Evolutionary conservation across 2,329 filamentous ascomycete genomes (phyloP), one percentile per base, ranked within the genome.

Genomic region (Tolypocladium paradoxum): DNA sequence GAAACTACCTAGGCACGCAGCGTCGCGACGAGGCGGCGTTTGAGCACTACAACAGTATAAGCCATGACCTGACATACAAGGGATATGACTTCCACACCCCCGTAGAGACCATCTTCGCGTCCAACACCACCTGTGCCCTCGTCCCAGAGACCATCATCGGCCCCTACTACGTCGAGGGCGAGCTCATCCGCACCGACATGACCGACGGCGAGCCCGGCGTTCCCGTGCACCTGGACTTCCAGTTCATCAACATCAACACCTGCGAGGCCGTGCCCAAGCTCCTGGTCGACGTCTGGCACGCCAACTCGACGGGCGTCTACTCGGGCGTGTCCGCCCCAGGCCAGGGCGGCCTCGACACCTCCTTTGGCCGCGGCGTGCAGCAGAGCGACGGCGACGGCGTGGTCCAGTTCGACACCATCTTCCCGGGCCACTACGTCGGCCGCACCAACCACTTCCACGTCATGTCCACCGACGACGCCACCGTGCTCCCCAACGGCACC

Each of bases 401-500:
- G 7, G 69, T 62, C 4, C 64, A 69, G 52, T 75, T 75, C 60
- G 64, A 70, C 53, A 68, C 69, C 53, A 61, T 73, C 55, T 71
- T 74, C 63, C 73, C 72, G 0, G 72, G 73, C 14, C 70, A 75
- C 58, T 74, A 74, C 60, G 59, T 56, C 29, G 68, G 68, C 16
- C 70, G 72, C 36, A 62, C 73, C 14, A 67, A 63, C 4, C 73
- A 76, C 59, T 68, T 71, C 50, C 73, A 75, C 59, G 56, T 72
- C 37, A 31, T 66, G 68, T 59, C 56, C 56, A 52, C 55, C 6
- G 40, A 50, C 12, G 58, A 64, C 51, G 65, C 67, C 31, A 65
- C 63, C 12, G 61, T 72, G 7, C 68, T 73, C 47, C 58, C 70
- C 48, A 81, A 82, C 68, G 70, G 72, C 58, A 82, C 78, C 54